Base-by-base conservation (phyloP, 2,329 filamentous ascomycete species). In the Botrytis hyacinthi region DNA sequence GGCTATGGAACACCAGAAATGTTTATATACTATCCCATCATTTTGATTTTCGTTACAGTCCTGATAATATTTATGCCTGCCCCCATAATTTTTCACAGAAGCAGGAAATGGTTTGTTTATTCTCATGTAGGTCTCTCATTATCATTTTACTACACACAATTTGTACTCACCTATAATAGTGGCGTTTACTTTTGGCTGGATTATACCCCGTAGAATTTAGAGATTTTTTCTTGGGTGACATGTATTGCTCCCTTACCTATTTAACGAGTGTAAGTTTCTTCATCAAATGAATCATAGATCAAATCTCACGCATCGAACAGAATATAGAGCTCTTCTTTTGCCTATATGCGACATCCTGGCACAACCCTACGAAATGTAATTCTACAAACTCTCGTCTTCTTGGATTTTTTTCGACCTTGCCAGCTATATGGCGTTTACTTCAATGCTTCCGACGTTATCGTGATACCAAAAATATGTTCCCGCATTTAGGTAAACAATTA, bases 221-320 rank as follows among this genome's bases (percentile, higher is more conserved):
- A 73, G 96, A 99, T 82, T 98, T 99, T 84, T 98, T 98, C 82
- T 87, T 98, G 0, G 96, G 96, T 70, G 96, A 99, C 81, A 98
- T 98, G 86, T 97, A 97, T 82, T 98, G 95, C 83, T 98, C 96
- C 4, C 86, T 97, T 73, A 97, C 95, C 9, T 99, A 99, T 82
- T 88, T 92, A 26, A 93, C 93, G 83, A 92, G 93, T 75, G 93
- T 95, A 86, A 84, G 92, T 88, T 10, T 3, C 40, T 4, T 26
- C 7, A 5, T 37, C 8, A 8, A 4, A n/a, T 20, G 5, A 18
- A n/a, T 20, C 46, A 16, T n/a, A 12, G 5, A 59, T 26, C 73
- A 48, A 65, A 68, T 59, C 79, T 83, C 68, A 82, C 72, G 57
- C 16, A 37, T 16, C 57, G 16, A 59, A 2, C 74, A 94, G 92